phyloP scores from a whole-genome alignment of 345 rosid species.

The Trapa bicornis region DNA sequence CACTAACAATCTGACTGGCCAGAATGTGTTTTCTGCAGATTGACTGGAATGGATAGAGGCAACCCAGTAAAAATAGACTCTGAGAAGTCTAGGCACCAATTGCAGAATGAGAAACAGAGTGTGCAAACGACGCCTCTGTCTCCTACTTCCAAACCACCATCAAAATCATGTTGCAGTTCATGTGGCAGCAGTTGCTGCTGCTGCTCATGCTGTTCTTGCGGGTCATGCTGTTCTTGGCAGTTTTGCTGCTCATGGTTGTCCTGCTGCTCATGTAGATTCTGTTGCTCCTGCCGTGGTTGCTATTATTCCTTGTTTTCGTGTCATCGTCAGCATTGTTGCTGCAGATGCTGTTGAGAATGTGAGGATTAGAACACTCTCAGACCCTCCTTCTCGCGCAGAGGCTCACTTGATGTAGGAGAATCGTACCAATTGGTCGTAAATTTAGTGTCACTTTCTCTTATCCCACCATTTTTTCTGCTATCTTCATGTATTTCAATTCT shows the following conservation, averaged over 20 bases:
- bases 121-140: not conserved
- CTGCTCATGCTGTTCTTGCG: not conserved
- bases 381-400: not conserved
- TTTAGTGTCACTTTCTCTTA: not conserved
- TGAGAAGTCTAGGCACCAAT: not conserved
- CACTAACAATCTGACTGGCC: too few species aligned
- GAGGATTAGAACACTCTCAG: not conserved
- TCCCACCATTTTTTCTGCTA: not conserved
- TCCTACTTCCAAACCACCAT: not conserved
- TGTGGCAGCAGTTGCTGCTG: not conserved
- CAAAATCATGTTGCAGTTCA: not conserved
- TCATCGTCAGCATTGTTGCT: not conserved
- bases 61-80: not conserved
- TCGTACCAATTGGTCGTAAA: not conserved
- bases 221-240: not conserved
- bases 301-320: not conserved
- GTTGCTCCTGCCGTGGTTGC: not conserved
- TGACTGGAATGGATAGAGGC: slow-evolving; percentile 2
- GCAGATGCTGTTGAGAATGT: not conserved
- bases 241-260: not conserved
- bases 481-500: not conserved
- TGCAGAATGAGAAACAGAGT: not conserved
- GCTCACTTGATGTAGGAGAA: not conserved
- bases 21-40: slow-evolving; percentile 5
- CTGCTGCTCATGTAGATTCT: not conserved